A percentile compares a stretch with the other conserved stretches of the same genome.
phyloP scores from a whole-genome alignment of 2,329 filamentous ascomycete species.

The Trichophyton mentagrophytes region DNA sequence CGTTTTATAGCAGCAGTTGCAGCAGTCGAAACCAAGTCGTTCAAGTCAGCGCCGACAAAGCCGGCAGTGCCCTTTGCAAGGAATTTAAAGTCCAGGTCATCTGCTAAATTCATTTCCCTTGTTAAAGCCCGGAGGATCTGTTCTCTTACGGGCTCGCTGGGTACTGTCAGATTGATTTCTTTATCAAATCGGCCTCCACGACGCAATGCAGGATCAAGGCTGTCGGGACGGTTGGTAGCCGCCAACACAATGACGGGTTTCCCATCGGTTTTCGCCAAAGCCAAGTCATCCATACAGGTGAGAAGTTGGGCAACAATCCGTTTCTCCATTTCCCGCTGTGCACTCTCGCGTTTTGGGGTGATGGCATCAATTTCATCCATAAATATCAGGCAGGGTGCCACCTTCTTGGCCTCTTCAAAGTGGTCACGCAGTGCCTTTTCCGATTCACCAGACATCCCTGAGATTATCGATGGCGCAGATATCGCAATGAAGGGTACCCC shows the following conservation, averaged over 20 bases:
- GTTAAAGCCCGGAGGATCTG: conserved; percentile 66
- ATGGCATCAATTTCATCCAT: conserved; percentile 90
- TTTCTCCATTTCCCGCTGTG: conserved; percentile 80
- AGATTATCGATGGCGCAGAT: conserved; percentile 69
- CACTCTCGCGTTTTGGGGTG: conserved; percentile 69
- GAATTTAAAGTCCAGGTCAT: conserved; percentile 58
- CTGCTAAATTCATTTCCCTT: conserved; percentile 48
- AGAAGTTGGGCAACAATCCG: conserved; percentile 72
- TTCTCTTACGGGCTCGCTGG: conserved; percentile 63
- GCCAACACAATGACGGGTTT: conserved; percentile 81
- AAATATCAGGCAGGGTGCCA: conserved; percentile 81
- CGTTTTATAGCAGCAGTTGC: conserved; percentile 52
- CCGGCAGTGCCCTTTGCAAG: conserved; percentile 79
- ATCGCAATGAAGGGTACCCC: conserved; percentile 69
- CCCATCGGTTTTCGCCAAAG: conserved; percentile 55
- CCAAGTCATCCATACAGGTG: conserved; percentile 74
- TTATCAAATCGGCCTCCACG: conserved; percentile 66
- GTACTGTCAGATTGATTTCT: conserved; percentile 78
- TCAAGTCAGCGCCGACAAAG: conserved; percentile 82
- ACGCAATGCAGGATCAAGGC: conserved; percentile 64
- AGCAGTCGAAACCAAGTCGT: conserved; percentile 55
- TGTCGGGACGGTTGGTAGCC: conserved; percentile 79
- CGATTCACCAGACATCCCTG: conserved; percentile 78
- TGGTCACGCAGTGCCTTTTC: conserved; percentile 75
- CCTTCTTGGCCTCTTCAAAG: conserved; percentile 74